Evolutionary conservation across 2,329 filamentous ascomycete genomes (phyloP).

Genomic region (Fusarium chuoi): DNA sequence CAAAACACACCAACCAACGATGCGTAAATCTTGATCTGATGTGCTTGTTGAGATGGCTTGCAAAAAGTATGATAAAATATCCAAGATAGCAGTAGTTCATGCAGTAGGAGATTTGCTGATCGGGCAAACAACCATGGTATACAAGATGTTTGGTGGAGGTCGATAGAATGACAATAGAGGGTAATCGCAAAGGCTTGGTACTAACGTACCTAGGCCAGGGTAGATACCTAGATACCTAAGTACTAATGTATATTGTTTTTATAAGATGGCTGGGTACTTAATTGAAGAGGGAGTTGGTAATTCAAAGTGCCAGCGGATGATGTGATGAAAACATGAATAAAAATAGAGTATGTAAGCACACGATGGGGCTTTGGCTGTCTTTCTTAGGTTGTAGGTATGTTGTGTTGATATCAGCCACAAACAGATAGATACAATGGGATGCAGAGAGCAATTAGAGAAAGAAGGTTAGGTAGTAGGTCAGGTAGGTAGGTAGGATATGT

Average conservation of each 20-base stretch:
- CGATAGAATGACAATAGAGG: not conserved
- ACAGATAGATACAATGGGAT: not conserved
- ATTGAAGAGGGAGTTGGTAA: not conserved
- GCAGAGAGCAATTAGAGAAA: not conserved
- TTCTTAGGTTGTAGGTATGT: not conserved
- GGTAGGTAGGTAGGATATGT: not conserved
- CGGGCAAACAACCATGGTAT: not conserved
- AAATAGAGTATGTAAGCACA: not conserved
- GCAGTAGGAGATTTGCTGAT: not conserved
- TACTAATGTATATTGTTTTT: not conserved
- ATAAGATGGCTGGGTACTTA: not conserved
- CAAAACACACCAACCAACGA: constrained; percentile 3
- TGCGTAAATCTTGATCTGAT: not conserved
- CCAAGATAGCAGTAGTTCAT: not conserved
- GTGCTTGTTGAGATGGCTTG: not conserved
- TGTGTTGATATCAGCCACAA: constrained; percentile 2
- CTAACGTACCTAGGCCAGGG: not conserved
- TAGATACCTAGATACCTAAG: not conserved
- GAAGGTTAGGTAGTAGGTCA: not conserved
- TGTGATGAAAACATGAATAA: not conserved
- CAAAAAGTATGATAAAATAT: not conserved
- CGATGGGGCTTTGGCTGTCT: not conserved
- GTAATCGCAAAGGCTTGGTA: not conserved
- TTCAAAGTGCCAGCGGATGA: not conserved
- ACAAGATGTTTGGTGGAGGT: not conserved